These are phyloP conservation scores for Obelidium mucronatum DNA, from an alignment of 192 early-diverging fungal species.

Conservation along the genomic window DNA sequence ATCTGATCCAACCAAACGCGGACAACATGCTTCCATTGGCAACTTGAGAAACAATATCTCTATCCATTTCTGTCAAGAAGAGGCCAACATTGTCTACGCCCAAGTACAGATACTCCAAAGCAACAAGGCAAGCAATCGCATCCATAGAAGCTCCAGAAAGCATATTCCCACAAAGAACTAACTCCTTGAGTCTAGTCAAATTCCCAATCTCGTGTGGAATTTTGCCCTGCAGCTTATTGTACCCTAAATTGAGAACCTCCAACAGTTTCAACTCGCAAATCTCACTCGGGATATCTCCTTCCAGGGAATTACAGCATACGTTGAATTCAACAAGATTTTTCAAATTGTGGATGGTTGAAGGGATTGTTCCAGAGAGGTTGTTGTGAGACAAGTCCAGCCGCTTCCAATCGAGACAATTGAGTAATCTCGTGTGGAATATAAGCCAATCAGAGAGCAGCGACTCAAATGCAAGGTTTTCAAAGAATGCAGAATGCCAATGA, in stretches of 20 bases:
- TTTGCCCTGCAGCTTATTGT: background rate
- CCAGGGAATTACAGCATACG: background rate
- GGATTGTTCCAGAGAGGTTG: background rate
- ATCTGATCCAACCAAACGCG: too few relatives aligned
- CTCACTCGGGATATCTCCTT: background rate
- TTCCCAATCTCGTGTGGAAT: background rate
- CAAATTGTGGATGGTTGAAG: background rate
- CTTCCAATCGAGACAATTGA: too few relatives aligned
- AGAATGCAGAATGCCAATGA: background rate
- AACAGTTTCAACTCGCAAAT: background rate
- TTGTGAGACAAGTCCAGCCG: background rate
- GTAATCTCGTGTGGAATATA: too few relatives aligned
- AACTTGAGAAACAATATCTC: too few relatives aligned
- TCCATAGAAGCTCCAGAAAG: too few relatives aligned
- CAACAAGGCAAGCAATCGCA: too few relatives aligned
- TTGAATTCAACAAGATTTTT: background rate
- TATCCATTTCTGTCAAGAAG: too few relatives aligned
- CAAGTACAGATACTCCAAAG: too few relatives aligned
- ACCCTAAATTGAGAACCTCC: background rate
- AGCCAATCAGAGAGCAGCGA: too few relatives aligned
- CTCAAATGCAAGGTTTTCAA: too few relatives aligned
- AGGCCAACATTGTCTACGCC: too few relatives aligned
- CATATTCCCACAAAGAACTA: background rate
- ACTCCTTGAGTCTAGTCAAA: background rate
- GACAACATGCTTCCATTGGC: too few relatives aligned